These are phyloP conservation scores for Mycena pura DNA, from an alignment of 768 basidiomycete genomes.

Conservation along the genomic window DNA sequence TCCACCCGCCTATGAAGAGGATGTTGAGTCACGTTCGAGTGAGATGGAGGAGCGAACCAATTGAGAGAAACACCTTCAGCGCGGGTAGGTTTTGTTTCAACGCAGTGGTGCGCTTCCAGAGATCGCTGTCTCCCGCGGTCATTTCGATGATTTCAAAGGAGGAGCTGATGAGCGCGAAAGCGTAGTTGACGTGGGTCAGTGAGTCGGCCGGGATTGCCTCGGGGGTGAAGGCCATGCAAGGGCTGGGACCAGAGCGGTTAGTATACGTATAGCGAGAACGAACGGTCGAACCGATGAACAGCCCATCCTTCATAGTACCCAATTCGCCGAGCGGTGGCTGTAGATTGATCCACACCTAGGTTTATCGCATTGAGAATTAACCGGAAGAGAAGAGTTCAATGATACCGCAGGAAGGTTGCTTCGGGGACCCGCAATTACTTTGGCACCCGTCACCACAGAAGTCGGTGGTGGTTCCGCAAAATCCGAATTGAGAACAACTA, in stretches of 20 bases:
- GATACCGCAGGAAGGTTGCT: not conserved
- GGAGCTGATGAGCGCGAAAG: conserved; percentile 32
- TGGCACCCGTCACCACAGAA: conserved; percentile 5
- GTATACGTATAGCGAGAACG: not conserved
- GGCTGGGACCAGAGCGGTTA: not conserved
- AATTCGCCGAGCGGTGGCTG: not conserved
- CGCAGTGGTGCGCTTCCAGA: conserved; percentile 31
- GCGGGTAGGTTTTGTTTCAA: conserved; percentile 31
- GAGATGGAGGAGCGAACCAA: too few species aligned
- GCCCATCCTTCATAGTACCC: not conserved
- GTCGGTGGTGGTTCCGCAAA: conserved; percentile 18
- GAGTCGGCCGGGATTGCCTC: not conserved
- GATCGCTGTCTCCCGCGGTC: conserved; percentile 26
- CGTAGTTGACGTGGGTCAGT: not conserved
- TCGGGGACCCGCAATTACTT: not conserved
- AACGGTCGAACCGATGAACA: not conserved
- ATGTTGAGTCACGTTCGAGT: too few species aligned
- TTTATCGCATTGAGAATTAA: not conserved
- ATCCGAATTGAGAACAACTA: conserved; percentile 2
- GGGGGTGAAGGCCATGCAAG: not conserved
- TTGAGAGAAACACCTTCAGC: conserved; percentile 34
- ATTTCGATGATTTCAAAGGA: conserved; percentile 31
- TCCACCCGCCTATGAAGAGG: too few species aligned
- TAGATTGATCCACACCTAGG: not conserved
- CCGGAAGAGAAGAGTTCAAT: not conserved